Base-by-base conservation (phyloP, 1,139 yeast species). In the Taphrina wiesneri region DNA sequence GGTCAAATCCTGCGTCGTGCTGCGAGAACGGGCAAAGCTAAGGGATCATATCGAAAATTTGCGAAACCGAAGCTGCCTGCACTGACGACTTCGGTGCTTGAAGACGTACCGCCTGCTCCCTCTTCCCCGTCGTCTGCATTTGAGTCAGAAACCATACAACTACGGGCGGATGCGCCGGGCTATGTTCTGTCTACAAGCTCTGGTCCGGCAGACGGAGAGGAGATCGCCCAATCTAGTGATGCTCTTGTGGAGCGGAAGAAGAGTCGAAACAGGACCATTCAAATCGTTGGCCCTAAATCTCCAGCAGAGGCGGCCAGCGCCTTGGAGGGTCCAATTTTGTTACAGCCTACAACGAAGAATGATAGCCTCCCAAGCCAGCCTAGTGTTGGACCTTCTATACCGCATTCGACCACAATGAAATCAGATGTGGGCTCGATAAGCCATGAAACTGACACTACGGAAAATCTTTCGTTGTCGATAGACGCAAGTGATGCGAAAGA, bases 1-100 rank as follows among this genome's bases (percentile, higher is more conserved):
- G 64, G 64, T 26, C 64, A 60, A n/a, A 60, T 60, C 7, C 43
- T 60, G 5, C 49, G 64, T 23, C 52, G 64, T 15, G 64, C 64
- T 5, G 64, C 64, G 7, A 28, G 64, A 30, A 60, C 64, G 5
- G 64, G 64, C 6, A 60, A 60, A 32, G 64, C 51, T 5, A 52
- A 51, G 4, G 64, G 64, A 13, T 60, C 64, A 4, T 60, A 60
- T 21, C 41, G 64, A 6, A 60, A 60, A 21, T 53, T 53, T 23
- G 63, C 54, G 2, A 49, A 28, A 17, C 54, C 54, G 23, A 49
- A 49, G 36, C 15, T 15, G 5, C 21, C 36, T 19, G 9, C 36
- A 28, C 19, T 11, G 17, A 49, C 21, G 5, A n/a, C 15, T 15
- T n/a, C 23, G 39, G 36, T 7, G 28, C 19, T 7, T 15, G 36